Evolutionary conservation across 2,329 filamentous ascomycete species (phyloP).

Genomic region (Dactylonectria estremocensis): DNA sequence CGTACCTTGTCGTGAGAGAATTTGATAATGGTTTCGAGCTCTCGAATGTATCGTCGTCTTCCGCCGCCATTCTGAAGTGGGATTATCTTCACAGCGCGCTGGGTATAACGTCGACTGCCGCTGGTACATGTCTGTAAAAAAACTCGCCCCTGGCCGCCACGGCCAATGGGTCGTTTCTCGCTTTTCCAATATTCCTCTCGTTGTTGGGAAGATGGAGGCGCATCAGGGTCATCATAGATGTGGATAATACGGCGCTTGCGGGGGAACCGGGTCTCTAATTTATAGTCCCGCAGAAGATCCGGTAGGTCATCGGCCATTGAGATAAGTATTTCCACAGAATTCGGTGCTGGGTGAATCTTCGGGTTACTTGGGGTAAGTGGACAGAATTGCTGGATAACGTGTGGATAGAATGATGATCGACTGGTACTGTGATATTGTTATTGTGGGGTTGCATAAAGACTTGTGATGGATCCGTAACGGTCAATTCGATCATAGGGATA

Average conservation of each 20-base stretch:
- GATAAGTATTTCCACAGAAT: slow-evolving; percentile 5
- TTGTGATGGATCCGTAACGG: too few species aligned
- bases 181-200: slow-evolving; percentile 35
- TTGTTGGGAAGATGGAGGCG: slow-evolving; percentile 23
- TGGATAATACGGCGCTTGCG: slow-evolving; percentile 22
- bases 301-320: slow-evolving; percentile 5
- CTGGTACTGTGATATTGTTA: too few species aligned
- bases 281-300: slow-evolving; percentile 27
- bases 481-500: too few species aligned
- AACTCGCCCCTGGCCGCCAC: slow-evolving; percentile 34
- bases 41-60: too few species aligned
- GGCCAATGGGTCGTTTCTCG: slow-evolving; percentile 27
- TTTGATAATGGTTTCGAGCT: too few species aligned
- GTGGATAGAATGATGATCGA: too few species aligned
- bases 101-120: too few species aligned
- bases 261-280: slow-evolving; percentile 26
- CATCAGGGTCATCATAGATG: slow-evolving; percentile 32
- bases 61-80: slow-evolving; percentile 39
- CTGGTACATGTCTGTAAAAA: too few species aligned
- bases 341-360: neutral
- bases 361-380: neutral
- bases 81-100: too few species aligned
- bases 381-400: too few species aligned
- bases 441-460: too few species aligned
- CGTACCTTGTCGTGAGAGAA: slow-evolving; percentile 38